These are phyloP conservation scores for Erigeron canadensis DNA, from an alignment of 129 eudicot genomes.

Conservation along the genomic window DNA sequence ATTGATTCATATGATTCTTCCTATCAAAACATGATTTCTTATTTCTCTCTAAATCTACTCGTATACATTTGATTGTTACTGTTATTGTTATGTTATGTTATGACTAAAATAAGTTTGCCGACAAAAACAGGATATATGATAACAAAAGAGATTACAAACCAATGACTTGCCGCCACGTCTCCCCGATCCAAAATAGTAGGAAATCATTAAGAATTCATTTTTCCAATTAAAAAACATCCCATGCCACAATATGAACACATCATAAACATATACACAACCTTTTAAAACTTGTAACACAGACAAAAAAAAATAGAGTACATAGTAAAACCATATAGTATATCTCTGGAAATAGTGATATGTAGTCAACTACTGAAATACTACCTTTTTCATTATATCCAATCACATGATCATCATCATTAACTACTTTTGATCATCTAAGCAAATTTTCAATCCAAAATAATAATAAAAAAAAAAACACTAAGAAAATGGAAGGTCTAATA, in stretches of 20 bases:
- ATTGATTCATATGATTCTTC: too few species aligned
- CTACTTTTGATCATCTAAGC: conserved; percentile 21
- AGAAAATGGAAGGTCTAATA: conserved; percentile 67
- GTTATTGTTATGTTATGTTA: too few species aligned
- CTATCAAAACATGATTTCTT: too few species aligned
- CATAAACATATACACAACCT: not conserved
- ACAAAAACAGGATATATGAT: conserved; percentile 21
- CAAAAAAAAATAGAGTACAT: too few species aligned
- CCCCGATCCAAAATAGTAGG: conserved; percentile 18
- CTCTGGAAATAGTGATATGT: conserved; percentile 12
- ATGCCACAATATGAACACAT: not conserved
- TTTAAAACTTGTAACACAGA: not conserved
- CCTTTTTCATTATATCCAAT: conserved; percentile 1
- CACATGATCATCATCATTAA: conserved; percentile 16
- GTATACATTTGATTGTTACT: too few species aligned
- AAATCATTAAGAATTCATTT: not conserved
- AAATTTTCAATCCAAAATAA: not conserved
- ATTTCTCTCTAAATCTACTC: too few species aligned
- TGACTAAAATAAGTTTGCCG: conserved; percentile 32
- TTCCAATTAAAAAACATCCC: conserved; percentile 1
- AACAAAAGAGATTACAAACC: not conserved
- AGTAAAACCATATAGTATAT: not conserved
- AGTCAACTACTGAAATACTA: conserved; percentile 20
- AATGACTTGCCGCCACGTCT: conserved; percentile 12
- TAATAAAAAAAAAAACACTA: not conserved